Percentiles rank a stretch among this genome's conserved stretches.
Conservation (phyloP, 1,284 basidiomycete species). For the Sanghuangporus baumii region DNA sequence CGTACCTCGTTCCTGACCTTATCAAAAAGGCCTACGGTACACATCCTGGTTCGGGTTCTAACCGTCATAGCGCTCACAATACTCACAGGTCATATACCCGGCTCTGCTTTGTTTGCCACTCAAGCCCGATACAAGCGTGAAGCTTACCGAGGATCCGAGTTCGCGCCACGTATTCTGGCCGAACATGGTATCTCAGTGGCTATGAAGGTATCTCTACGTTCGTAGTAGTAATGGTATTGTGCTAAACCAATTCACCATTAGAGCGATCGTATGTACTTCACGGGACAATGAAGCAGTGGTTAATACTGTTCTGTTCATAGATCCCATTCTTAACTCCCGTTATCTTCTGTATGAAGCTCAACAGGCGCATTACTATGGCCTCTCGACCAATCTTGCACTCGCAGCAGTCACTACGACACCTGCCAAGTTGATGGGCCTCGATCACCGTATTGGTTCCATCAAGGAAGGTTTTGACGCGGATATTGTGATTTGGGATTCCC, state of each 20-base stretch:
- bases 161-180: conserved; percentile 73
- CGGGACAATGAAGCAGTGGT: neutral
- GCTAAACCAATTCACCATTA: conserved; percentile 23
- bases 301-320: conserved; percentile 5
- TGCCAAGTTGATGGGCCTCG: conserved; percentile 70
- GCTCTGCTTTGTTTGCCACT: conserved; percentile 72
- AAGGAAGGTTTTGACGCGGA: conserved; percentile 53
- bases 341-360: conserved; percentile 82
- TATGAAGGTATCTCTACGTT: conserved; percentile 53
- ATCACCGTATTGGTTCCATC: conserved; percentile 78
- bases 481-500: conserved; percentile 66
- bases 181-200: conserved; percentile 72
- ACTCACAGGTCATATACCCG: conserved; percentile 46
- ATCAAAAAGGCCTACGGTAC: conserved; percentile 67
- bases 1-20: conserved; percentile 71
- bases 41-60: neutral
- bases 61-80: neutral
- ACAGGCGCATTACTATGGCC: conserved; percentile 78
- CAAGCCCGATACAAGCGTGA: conserved; percentile 77
- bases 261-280: conserved; percentile 48
- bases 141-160: conserved; percentile 81
- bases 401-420: conserved; percentile 78
- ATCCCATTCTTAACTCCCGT: conserved; percentile 75
- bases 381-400: conserved; percentile 55
- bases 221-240: neutral